phyloP scores from a whole-genome alignment of 805 yeast species.

The Jamesozyma spencerorum region DNA sequence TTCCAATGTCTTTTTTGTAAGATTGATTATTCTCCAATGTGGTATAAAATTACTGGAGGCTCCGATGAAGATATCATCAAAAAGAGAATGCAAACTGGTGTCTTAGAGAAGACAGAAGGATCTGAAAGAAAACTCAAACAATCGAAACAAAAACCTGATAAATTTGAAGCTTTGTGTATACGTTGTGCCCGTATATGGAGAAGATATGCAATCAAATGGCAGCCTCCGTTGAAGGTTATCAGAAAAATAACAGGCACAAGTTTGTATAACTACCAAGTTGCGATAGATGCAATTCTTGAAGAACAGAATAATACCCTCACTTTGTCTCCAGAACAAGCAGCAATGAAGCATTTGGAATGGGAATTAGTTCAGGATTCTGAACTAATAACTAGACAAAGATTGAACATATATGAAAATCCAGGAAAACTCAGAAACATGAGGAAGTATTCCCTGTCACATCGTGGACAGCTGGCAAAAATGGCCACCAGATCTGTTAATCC shows the following conservation, averaged over 20 bases:
- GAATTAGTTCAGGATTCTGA: slow-evolving; percentile 60
- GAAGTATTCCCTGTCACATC: slow-evolving; percentile 15
- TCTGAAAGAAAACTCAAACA: slow-evolving; percentile 10
- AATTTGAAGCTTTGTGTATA: slow-evolving; percentile 58
- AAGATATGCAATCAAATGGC: slow-evolving; percentile 82
- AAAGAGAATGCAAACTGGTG: slow-evolving; percentile 17
- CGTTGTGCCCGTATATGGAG: slow-evolving; percentile 91
- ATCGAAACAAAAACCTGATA: slow-evolving; percentile 13
- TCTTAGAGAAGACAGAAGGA: slow-evolving; percentile 14
- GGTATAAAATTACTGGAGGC: slow-evolving; percentile 31
- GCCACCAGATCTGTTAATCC: slow-evolving; percentile 14
- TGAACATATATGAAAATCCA: slow-evolving; percentile 15
- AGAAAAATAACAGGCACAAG: slow-evolving; percentile 33
- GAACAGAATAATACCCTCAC: slow-evolving; percentile 13
- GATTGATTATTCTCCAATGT: slow-evolving; percentile 30
- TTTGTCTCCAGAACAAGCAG: slow-evolving; percentile 12
- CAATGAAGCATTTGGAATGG: slow-evolving; percentile 47
- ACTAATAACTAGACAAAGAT: slow-evolving; percentile 42
- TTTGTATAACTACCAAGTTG: slow-evolving; percentile 8
- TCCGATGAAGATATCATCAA: slow-evolving; percentile 21
- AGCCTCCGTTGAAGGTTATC: slow-evolving; percentile 58
- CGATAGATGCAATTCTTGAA: slow-evolving; percentile 14
- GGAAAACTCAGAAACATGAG: slow-evolving; percentile 14
- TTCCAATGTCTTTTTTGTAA: slow-evolving; percentile 69
- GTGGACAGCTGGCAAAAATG: slow-evolving; percentile 16